Base-by-base conservation (phyloP, 2,329 filamentous ascomycete genomes). In the Dothidotthia symphoricarpi region DNA sequence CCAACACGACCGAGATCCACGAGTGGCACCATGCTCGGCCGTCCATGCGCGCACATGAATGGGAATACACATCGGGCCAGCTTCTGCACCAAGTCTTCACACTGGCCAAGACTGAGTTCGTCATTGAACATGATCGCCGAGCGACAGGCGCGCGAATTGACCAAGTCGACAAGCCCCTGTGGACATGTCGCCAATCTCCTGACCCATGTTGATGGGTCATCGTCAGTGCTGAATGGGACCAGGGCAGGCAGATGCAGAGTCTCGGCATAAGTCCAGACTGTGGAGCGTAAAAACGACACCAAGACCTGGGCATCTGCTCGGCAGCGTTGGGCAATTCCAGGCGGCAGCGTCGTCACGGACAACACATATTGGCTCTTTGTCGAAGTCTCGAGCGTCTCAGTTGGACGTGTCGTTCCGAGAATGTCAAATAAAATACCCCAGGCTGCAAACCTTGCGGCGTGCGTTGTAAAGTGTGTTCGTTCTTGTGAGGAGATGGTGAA, bases 121-220 rank as follows among this genome's bases (percentile, higher is more conserved):
- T 94, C 88, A 51, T 91, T 91, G 67, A 94, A 94, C 86, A 90
- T 91, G 60, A 93, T 82, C 2, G 88, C 86, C 24, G 85, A 87
- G 36, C 86, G 75, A 56, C 87, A 93, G 1, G 87, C 81, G 38
- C 85, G 76, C 0, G 85, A 89, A 56, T 88, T 83, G 4, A 91
- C 68, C 58, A 91, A 68, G 19, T 94, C 86, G 3, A 94, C 54
- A 10, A 97, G 81, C 0, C 85, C 83, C 16, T 76, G 72, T 0
- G 91, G 90, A 51, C 87, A 94, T 2, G 75, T 75, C 19, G 81
- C 77, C 27, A 95, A 79, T 5, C 71, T 71, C 1, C 74, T 67
- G 1, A 85, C 68, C 83, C 85, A 89, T 10, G 45, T 28, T 12
- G 53, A 43, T 11, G 47, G 25, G 7, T 39, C 15, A 16, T 34